These are phyloP conservation scores for Leishmania gerbilli DNA, from an alignment of 208 protist species.

Conservation along the genomic window DNA sequence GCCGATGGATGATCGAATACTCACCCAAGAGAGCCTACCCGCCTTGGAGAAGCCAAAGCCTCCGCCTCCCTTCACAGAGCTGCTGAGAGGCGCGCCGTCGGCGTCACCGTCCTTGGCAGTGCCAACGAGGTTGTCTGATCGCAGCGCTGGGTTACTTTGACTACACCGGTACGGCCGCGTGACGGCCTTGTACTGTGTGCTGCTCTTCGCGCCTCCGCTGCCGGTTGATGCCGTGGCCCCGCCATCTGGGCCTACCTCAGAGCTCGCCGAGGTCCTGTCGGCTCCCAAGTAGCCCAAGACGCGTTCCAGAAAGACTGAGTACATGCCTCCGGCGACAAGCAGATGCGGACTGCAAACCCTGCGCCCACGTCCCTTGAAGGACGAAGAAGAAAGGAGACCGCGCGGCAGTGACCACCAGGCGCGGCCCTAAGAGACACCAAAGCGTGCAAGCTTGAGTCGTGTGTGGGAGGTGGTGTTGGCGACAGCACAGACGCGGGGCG, in stretches of 20 bases:
- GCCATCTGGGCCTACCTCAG: neutral
- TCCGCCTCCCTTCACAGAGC: neutral
- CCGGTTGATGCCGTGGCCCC: neutral
- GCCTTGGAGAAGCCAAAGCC: neutral
- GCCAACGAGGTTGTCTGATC: neutral
- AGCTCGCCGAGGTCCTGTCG: neutral
- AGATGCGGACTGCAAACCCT: neutral
- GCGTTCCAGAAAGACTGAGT: slow-evolving; percentile 22
- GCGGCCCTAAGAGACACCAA: neutral
- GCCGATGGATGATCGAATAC: neutral
- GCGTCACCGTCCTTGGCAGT: neutral
- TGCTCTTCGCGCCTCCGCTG: slow-evolving; percentile 7
- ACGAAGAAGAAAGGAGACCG: neutral
- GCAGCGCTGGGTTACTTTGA: neutral
- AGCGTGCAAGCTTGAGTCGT: neutral
- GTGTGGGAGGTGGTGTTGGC: neutral
- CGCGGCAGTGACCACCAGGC: neutral
- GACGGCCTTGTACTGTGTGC: slow-evolving; percentile 22
- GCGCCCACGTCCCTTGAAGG: neutral
- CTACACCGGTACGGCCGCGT: slow-evolving; percentile 39
- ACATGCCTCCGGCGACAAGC: slow-evolving; percentile 4
- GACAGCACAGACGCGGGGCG: no score
- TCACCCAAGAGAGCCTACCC: neutral
- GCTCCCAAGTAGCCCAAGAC: slow-evolving; percentile 12
- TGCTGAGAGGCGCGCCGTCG: neutral